phyloP scores from a whole-genome alignment of 768 basidiomycete species.

The Panellus pusillus region DNA sequence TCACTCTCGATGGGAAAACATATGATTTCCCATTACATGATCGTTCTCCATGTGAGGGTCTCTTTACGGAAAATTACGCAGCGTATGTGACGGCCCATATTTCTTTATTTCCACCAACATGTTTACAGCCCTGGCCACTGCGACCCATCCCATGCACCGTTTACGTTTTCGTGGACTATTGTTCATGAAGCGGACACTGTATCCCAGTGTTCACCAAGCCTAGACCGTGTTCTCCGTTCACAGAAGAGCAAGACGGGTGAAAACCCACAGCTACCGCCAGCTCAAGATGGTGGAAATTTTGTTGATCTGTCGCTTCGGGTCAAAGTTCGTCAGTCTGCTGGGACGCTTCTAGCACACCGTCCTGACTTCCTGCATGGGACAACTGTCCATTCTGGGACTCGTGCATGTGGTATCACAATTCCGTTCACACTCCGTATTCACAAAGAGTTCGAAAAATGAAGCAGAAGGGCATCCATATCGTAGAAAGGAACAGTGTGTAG shows the following conservation, averaged over 20 bases:
- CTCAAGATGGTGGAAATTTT: not conserved
- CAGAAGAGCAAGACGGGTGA: not conserved
- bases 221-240: not conserved
- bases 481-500: no score
- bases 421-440: no score
- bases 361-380: not conserved
- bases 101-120: not conserved
- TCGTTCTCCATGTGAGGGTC: not conserved
- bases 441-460: no score
- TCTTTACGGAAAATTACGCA: not conserved
- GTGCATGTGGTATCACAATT: no score
- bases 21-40: not conserved
- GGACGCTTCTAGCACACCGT: not conserved
- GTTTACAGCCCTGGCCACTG: not conserved
- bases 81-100: not conserved
- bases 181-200: not conserved
- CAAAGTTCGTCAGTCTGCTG: not conserved
- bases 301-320: constrained; percentile 4
- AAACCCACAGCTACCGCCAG: not conserved
- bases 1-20: not conserved
- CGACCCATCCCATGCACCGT: not conserved
- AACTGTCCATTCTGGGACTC: not conserved
- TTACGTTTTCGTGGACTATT: not conserved
- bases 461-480: no score
- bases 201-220: no score